Evolutionary conservation across 2,329 filamentous ascomycete species (phyloP).

Genomic region (Xylaria sp.): DNA sequence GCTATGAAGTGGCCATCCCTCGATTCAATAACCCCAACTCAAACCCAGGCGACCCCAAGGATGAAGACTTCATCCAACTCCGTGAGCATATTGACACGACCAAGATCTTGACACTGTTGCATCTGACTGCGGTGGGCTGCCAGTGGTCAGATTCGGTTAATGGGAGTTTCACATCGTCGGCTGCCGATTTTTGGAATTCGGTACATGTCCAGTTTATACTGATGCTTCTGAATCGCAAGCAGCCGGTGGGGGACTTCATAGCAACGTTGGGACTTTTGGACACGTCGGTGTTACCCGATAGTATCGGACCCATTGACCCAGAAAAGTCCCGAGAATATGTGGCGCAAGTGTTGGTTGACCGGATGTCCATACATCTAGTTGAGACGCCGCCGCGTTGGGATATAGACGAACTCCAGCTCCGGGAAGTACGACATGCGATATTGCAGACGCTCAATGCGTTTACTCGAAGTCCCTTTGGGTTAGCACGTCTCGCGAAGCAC

Average conservation of each 20-base stretch:
- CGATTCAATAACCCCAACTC: slow-evolving; percentile 45
- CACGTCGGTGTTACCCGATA: slow-evolving; percentile 58
- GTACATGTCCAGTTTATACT: slow-evolving; percentile 63
- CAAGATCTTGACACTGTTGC: slow-evolving; percentile 60
- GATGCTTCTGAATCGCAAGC: slow-evolving; percentile 61
- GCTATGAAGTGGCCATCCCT: slow-evolving; percentile 53
- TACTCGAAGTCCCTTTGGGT: slow-evolving; percentile 57
- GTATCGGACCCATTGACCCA: slow-evolving; percentile 59
- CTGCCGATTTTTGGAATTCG: slow-evolving; percentile 58
- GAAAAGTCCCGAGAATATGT: slow-evolving; percentile 40
- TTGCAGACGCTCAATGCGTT: slow-evolving; percentile 56
- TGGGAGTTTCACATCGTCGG: slow-evolving; percentile 27
- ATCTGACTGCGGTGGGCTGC: slow-evolving; percentile 57
- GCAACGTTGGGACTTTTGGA: slow-evolving; percentile 60
- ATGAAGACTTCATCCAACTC: slow-evolving; percentile 40
- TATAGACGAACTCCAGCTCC: slow-evolving; percentile 37
- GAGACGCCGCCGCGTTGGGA: slow-evolving; percentile 48
- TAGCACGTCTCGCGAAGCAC: slow-evolving; percentile 61
- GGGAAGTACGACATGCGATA: slow-evolving; percentile 40
- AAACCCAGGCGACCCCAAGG: slow-evolving; percentile 44
- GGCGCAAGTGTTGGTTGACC: slow-evolving; percentile 51
- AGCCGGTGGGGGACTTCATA: slow-evolving; percentile 57
- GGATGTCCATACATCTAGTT: slow-evolving; percentile 57
- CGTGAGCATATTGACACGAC: slow-evolving; percentile 55
- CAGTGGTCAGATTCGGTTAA: slow-evolving; percentile 33